These are phyloP conservation scores for Atkinsonella texensis DNA, from an alignment of 2,329 filamentous ascomycete species.

Conservation along the genomic window DNA sequence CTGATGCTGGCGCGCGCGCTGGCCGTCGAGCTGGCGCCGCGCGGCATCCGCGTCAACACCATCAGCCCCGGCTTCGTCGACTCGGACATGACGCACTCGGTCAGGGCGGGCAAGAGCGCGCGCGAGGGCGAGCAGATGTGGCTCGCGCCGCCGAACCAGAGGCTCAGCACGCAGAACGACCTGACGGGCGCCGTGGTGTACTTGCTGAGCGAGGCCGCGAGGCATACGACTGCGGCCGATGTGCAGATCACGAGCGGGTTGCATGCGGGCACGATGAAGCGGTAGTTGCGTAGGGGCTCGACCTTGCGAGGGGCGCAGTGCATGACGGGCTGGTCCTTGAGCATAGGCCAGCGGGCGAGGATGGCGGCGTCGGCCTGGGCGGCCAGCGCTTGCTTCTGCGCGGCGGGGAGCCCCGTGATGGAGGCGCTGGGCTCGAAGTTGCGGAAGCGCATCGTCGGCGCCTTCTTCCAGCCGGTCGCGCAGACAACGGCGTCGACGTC, in stretches of 20 bases:
- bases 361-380: neutral
- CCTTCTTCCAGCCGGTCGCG: conserved; percentile 40
- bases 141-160: conserved; percentile 24
- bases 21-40: conserved; percentile 24
- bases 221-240: conserved; percentile 30
- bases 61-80: conserved; percentile 27
- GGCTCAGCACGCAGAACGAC: conserved; percentile 29
- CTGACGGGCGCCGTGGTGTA: conserved; percentile 30
- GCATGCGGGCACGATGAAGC: conserved; percentile 18
- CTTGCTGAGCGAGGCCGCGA: conserved; percentile 29
- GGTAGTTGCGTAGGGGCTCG: neutral
- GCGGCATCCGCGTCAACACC: conserved; percentile 25
- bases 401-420: neutral
- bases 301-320: neutral
- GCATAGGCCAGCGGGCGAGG: neutral
- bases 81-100: conserved; percentile 22
- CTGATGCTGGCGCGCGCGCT: conserved; percentile 27
- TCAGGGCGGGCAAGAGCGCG: conserved; percentile 17
- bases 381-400: neutral
- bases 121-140: conserved; percentile 25
- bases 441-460: conserved; percentile 31
- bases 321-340: neutral
- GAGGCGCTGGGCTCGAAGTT: neutral
- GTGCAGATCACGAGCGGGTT: conserved; percentile 32
- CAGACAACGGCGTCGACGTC: conserved; percentile 35